phyloP scores from a whole-genome alignment of 257 asterid genomes.

The Jasminum sambac region DNA sequence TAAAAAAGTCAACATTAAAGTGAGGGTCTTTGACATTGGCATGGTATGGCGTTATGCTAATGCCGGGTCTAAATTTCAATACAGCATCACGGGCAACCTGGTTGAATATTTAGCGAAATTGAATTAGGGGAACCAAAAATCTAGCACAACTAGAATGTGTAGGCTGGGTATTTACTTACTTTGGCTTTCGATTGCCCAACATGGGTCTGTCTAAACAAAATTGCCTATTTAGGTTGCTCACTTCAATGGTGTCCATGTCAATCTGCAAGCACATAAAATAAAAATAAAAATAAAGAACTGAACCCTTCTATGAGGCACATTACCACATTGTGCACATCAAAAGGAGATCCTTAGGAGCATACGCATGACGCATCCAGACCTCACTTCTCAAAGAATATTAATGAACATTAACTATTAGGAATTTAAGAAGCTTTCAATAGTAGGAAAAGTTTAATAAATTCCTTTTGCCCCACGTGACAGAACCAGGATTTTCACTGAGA shows the following conservation, averaged over 20 bases:
- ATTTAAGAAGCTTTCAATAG: neutral
- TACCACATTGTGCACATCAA: conserved; percentile 12
- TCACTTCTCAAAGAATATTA: conserved; percentile 6
- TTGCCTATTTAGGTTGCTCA: conserved; percentile 96
- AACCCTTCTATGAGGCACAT: conserved; percentile 11
- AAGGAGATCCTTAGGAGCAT: neutral
- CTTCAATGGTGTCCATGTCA: conserved; percentile 99
- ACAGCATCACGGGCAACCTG: conserved; percentile 99
- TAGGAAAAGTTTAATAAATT: neutral
- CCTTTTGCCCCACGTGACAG: neutral
- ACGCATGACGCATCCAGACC: neutral
- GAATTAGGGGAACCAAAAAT: conserved; percentile 19
- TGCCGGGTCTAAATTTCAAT: conserved; percentile 81
- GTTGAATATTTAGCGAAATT: conserved; percentile 27
- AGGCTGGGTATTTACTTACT: conserved; percentile 44
- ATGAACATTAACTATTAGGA: neutral
- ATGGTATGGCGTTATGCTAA: conserved; percentile 87
- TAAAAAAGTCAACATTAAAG: conserved; percentile 90
- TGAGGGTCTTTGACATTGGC: conserved; percentile 87
- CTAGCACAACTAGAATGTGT: conserved; percentile 20
- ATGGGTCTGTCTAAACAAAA: conserved; percentile 91
- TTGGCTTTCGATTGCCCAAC: conserved; percentile 98
- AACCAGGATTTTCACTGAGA: neutral
- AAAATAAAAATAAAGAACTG: conserved; percentile 11
- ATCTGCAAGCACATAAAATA: conserved; percentile 58